Conservation (phyloP, 1,139 yeast genomes). For the Suhomyces coccinellae region DNA sequence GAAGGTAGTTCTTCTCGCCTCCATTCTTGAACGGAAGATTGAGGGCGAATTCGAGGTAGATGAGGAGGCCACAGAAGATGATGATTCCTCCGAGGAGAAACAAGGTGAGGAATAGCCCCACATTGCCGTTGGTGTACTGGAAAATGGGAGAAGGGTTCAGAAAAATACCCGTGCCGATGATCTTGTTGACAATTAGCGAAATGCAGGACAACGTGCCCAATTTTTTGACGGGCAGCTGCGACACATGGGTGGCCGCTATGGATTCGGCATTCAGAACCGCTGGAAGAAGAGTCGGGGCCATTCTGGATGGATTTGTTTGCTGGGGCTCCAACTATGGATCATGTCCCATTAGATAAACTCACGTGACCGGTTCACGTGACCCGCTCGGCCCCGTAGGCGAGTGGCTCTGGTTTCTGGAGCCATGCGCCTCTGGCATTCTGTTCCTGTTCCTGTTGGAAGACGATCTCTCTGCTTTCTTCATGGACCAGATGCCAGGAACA, state of each 20-base stretch:
- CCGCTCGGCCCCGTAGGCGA: too few species aligned
- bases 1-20: slow-evolving; percentile 52
- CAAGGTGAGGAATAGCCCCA: slow-evolving; percentile 39
- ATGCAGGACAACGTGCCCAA: slow-evolving; percentile 28
- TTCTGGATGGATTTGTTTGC: background rate
- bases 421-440: too few species aligned
- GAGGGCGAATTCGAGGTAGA: slow-evolving; percentile 49
- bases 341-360: slow-evolving; percentile 3
- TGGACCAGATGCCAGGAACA: too few species aligned
- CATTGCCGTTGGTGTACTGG: slow-evolving; percentile 45
- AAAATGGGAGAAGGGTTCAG: slow-evolving; percentile 51
- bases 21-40: slow-evolving; percentile 50
- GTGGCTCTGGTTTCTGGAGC: too few species aligned
- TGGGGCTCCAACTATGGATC: background rate
- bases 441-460: too few species aligned
- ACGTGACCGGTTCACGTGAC: background rate
- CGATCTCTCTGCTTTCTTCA: too few species aligned
- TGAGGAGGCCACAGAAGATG: slow-evolving; percentile 47
- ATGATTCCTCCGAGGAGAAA: slow-evolving; percentile 49
- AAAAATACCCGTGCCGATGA: slow-evolving; percentile 55
- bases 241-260: background rate
- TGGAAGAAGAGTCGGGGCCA: slow-evolving; percentile 5
- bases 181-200: slow-evolving; percentile 48
- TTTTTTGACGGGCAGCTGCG: slow-evolving; percentile 12
- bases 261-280: slow-evolving; percentile 7